Conservation (phyloP, 441 rosid species). For the Euphorbia schlechtendalii region DNA sequence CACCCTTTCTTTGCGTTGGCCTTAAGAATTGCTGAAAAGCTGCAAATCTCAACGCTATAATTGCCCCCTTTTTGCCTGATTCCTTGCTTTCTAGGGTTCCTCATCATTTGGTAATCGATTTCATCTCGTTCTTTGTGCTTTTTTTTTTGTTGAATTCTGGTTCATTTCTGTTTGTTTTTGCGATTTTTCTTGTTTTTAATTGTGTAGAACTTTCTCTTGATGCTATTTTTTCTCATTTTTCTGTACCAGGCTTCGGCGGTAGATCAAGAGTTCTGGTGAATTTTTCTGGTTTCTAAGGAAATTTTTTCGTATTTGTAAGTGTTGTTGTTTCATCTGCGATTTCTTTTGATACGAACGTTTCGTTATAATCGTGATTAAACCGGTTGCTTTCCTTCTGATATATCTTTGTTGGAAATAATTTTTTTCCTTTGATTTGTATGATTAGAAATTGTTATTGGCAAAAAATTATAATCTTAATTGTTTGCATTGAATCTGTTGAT, state of each 20-base stretch:
- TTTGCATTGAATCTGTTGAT: background rate
- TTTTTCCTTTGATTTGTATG: too few species aligned
- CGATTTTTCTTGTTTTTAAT: background rate
- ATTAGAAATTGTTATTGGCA: too few species aligned
- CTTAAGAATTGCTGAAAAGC: background rate
- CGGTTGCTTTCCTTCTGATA: too few species aligned
- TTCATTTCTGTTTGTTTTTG: background rate
- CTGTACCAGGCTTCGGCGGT: background rate
- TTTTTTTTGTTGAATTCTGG: too few species aligned
- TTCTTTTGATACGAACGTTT: too few species aligned
- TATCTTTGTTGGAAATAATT: too few species aligned
- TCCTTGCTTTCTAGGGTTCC: background rate
- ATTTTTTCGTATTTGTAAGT: constrained; percentile 13
- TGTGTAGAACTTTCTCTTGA: too few species aligned
- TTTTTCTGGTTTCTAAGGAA: background rate
- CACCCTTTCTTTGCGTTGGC: background rate
- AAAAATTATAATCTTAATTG: too few species aligned
- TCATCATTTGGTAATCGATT: constrained; percentile 7
- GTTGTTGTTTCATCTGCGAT: background rate
- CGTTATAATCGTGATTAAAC: too few species aligned
- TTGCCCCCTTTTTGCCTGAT: background rate
- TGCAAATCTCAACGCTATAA: background rate
- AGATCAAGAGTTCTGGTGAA: background rate
- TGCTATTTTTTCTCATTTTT: background rate
- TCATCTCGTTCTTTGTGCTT: background rate